phyloP scores from a whole-genome alignment of 2,329 filamentous ascomycete genomes.

The Aspergillus proliferans region DNA sequence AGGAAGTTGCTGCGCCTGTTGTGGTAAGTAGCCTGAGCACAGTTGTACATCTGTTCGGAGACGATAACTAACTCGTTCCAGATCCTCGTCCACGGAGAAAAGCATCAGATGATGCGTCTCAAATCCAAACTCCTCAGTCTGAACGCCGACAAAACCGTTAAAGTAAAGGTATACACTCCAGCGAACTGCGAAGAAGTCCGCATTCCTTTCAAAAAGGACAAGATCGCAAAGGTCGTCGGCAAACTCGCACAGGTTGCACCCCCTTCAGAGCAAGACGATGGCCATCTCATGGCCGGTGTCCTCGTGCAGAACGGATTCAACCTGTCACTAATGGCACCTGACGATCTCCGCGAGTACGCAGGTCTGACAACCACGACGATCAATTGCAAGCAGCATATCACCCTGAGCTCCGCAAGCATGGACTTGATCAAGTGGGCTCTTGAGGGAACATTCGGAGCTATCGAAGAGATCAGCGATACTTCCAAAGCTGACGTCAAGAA shows the following conservation, averaged over 20 bases:
- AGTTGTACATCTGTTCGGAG: neutral
- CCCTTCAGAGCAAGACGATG: slow-evolving; percentile 46
- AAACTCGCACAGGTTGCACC: slow-evolving; percentile 78
- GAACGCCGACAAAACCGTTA: slow-evolving; percentile 71
- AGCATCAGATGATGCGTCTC: slow-evolving; percentile 95
- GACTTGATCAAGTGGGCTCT: slow-evolving; percentile 91
- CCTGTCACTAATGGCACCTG: slow-evolving; percentile 90
- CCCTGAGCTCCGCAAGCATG: slow-evolving; percentile 77
- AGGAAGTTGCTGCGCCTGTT: slow-evolving; percentile 84
- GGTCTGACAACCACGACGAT: slow-evolving; percentile 95
- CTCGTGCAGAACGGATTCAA: slow-evolving; percentile 98
- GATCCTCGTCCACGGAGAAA: slow-evolving; percentile 96
- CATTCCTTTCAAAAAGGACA: slow-evolving; percentile 93
- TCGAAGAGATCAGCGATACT: slow-evolving; percentile 51
- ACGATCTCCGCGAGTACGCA: slow-evolving; percentile 91
- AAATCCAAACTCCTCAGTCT: slow-evolving; percentile 93
- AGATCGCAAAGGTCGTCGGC: slow-evolving; percentile 91
- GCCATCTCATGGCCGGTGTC: slow-evolving; percentile 73
- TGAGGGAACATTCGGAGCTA: slow-evolving; percentile 84
- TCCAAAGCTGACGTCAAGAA: slow-evolving; percentile 15
- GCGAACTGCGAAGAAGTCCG: slow-evolving; percentile 91
- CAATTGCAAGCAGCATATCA: slow-evolving; percentile 83
- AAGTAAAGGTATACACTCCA: slow-evolving; percentile 88
- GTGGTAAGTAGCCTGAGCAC: slow-evolving; percentile 59
- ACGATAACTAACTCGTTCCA: slow-evolving; percentile 26